Evolutionary conservation across 2,329 filamentous ascomycete species (phyloP).

Genomic region (Fonsecaea pugnacius): DNA sequence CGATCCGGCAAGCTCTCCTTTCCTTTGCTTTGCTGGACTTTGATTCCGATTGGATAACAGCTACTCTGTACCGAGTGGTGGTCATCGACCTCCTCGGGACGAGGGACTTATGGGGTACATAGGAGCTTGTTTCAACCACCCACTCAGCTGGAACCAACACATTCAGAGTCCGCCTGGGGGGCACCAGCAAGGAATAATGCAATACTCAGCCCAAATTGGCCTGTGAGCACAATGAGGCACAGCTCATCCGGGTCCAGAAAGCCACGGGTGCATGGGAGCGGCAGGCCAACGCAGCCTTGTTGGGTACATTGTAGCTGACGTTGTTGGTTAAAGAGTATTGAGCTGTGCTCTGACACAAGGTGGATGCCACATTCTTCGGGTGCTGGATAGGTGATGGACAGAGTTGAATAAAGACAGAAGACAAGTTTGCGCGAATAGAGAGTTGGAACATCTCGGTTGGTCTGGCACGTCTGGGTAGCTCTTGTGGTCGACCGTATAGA

Average conservation of each 20-base stretch:
- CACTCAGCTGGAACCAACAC: background rate
- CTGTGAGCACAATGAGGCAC: background rate
- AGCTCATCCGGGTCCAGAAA: background rate
- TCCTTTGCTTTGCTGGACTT: no score
- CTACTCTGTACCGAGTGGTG: no score
- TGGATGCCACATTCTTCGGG: background rate
- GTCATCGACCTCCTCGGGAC: no score
- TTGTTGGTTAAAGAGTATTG: background rate
- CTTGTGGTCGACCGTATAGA: background rate
- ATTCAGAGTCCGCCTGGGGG: background rate
- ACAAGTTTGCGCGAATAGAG: no score
- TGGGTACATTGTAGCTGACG: background rate
- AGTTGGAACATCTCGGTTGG: background rate
- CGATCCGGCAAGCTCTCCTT: no score
- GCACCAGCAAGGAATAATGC: background rate
- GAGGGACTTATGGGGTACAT: no score
- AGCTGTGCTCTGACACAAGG: background rate
- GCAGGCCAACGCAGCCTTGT: background rate
- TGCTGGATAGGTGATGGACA: background rate
- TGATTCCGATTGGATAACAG: no score
- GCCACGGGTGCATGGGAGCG: background rate
- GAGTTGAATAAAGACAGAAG: background rate
- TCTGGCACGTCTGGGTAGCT: background rate
- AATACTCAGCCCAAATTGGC: background rate
- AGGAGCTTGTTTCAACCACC: no score